Evolutionary conservation across 108 stramenopile genomes (phyloP).

Genomic region (Nannochloropsis gaditana): DNA sequence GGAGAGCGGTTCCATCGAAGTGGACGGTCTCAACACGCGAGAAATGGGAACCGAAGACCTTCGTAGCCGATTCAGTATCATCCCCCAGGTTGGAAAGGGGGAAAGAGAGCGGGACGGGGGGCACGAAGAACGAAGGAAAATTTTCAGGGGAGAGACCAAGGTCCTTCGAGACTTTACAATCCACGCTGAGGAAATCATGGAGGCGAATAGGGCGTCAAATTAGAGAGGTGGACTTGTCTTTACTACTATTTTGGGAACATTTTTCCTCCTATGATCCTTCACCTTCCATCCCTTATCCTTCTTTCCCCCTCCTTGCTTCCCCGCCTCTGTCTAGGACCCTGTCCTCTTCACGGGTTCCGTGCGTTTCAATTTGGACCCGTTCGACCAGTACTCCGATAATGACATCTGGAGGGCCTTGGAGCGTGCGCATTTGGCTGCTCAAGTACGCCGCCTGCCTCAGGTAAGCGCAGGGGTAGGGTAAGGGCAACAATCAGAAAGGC

Average conservation of each 20-base stretch:
- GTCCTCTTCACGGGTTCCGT: slow-evolving; percentile 78
- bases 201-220: too few relatives aligned
- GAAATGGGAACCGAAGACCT: slow-evolving; percentile 68
- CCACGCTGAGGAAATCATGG: too few relatives aligned
- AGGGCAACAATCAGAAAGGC: neutral
- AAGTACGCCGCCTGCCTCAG: neutral
- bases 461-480: neutral
- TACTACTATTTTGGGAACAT: neutral
- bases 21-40: slow-evolving; percentile 74
- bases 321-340: slow-evolving; percentile 48
- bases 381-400: slow-evolving; percentile 52
- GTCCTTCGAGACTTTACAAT: neutral
- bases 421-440: neutral
- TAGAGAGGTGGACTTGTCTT: neutral
- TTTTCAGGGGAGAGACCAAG: neutral
- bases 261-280: neutral
- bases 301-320: too few relatives aligned
- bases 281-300: neutral
- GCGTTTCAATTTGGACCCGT: slow-evolving; percentile 69
- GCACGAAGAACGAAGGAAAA: neutral
- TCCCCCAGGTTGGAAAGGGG: slow-evolving; percentile 63
- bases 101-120: neutral
- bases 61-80: slow-evolving; percentile 67
- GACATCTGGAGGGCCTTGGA: slow-evolving; percentile 47
- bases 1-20: slow-evolving; percentile 59